These are phyloP conservation scores for Phytophthora boehmeriae DNA, from an alignment of 352 stramenopile species.

Conservation along the genomic window DNA sequence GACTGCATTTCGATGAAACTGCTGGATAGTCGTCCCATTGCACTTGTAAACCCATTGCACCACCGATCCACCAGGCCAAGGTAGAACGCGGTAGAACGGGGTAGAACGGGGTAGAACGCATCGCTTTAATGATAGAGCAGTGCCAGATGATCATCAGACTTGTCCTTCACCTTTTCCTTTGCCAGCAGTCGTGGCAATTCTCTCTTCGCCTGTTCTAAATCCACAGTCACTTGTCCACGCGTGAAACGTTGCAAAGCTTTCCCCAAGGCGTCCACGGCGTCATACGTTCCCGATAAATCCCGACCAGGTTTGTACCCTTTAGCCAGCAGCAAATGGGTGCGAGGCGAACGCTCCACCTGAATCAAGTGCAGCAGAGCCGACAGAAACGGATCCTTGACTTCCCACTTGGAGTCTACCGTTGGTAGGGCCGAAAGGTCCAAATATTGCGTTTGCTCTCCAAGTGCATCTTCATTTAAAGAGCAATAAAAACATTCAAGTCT, in stretches of 20 bases:
- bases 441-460: neutral
- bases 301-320: conserved; percentile 73
- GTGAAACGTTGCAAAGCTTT: conserved; percentile 44
- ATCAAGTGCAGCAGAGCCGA: conserved; percentile 55
- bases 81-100: too few relatives aligned
- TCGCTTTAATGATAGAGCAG: conserved; percentile 58
- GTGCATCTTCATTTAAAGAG: conserved; percentile 22
- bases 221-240: conserved; percentile 35
- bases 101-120: neutral
- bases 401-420: conserved; percentile 47
- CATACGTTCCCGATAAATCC: conserved; percentile 52
- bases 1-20: neutral
- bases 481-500: conserved; percentile 51
- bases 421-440: conserved; percentile 8
- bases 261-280: conserved; percentile 51
- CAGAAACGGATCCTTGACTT: conserved; percentile 63
- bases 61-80: too few relatives aligned
- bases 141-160: conserved; percentile 36
- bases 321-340: conserved; percentile 55
- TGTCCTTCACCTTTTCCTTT: conserved; percentile 32
- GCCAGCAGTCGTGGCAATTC: conserved; percentile 35
- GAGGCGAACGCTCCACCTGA: conserved; percentile 52
- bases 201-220: conserved; percentile 38
- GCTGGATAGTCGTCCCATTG: too few relatives aligned
- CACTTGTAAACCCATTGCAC: too few relatives aligned